phyloP scores from a whole-genome alignment of 805 yeast species.

The Cyberlindnera mycetangii region DNA sequence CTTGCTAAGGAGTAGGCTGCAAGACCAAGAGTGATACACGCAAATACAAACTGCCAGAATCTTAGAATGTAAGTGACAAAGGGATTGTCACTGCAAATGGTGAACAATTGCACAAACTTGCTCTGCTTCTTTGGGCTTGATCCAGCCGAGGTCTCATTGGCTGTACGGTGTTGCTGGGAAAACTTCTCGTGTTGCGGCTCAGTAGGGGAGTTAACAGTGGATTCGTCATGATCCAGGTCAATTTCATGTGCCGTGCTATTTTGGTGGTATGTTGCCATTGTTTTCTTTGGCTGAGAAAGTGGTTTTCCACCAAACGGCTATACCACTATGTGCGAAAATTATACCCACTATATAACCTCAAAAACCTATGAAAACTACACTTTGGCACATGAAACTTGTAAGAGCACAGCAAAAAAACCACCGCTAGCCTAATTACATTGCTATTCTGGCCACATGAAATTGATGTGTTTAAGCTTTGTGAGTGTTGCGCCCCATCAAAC shows the following conservation, averaged over 20 bases:
- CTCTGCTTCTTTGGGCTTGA: neutral
- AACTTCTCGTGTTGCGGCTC: slow-evolving; percentile 19
- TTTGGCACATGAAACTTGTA: too few species aligned
- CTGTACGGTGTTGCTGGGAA: neutral
- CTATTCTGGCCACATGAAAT: too few species aligned
- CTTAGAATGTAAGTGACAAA: slow-evolving; percentile 18
- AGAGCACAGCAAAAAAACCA: too few species aligned
- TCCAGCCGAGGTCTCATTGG: neutral
- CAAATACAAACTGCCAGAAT: slow-evolving; percentile 27
- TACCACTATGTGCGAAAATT: too few species aligned
- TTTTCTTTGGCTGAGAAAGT: neutral
- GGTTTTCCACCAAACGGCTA: too few species aligned
- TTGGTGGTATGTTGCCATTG: neutral
- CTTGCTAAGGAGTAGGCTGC: slow-evolving; percentile 26
- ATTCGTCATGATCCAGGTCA: slow-evolving; percentile 23
- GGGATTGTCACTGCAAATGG: slow-evolving; percentile 9
- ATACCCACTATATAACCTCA: too few species aligned
- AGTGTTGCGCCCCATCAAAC: neutral
- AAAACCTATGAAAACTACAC: too few species aligned
- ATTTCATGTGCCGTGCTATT: neutral
- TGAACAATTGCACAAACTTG: neutral
- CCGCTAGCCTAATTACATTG: too few species aligned
- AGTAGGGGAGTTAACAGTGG: slow-evolving; percentile 24
- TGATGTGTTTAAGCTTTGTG: neutral
- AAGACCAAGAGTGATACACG: slow-evolving; percentile 30